phyloP scores from a whole-genome alignment of 306 rosid species.

The Casuarina equisetifolia region DNA sequence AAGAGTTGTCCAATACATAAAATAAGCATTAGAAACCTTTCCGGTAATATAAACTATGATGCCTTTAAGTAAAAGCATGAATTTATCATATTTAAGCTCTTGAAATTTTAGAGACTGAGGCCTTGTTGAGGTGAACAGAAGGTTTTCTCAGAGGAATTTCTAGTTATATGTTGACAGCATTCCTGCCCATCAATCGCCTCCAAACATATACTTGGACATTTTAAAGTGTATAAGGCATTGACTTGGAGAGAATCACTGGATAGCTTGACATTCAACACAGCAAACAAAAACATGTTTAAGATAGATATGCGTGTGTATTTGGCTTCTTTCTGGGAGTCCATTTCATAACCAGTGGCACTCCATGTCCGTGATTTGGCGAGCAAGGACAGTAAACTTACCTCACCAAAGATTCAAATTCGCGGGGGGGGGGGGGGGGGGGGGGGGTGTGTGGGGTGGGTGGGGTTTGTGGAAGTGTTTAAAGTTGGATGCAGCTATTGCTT shows the following conservation, averaged over 20 bases:
- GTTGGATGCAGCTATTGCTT: not conserved
- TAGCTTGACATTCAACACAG: not conserved
- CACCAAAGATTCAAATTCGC: not conserved
- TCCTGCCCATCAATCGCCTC: not conserved
- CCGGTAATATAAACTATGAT: not conserved
- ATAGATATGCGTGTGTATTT: not conserved
- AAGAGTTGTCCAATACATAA: not conserved
- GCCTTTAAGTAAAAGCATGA: not conserved
- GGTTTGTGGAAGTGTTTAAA: conserved; percentile 7
- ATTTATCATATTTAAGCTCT: not conserved
- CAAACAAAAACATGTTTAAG: not conserved
- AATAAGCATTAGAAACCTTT: not conserved
- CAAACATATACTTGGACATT: not conserved
- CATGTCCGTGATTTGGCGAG: not conserved
- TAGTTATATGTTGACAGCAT: not conserved
- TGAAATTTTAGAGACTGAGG: not conserved
- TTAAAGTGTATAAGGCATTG: not conserved
- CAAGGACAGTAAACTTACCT: not conserved
- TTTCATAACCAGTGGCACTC: not conserved
- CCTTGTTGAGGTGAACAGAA: not conserved
- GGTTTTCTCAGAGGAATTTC: not conserved
- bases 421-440: too few species aligned
- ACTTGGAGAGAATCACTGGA: not conserved
- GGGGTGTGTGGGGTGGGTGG: too few species aligned
- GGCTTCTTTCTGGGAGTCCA: not conserved